Evolutionary conservation across 768 basidiomycete genomes (phyloP).

Genomic region (Suillus decipiens): DNA sequence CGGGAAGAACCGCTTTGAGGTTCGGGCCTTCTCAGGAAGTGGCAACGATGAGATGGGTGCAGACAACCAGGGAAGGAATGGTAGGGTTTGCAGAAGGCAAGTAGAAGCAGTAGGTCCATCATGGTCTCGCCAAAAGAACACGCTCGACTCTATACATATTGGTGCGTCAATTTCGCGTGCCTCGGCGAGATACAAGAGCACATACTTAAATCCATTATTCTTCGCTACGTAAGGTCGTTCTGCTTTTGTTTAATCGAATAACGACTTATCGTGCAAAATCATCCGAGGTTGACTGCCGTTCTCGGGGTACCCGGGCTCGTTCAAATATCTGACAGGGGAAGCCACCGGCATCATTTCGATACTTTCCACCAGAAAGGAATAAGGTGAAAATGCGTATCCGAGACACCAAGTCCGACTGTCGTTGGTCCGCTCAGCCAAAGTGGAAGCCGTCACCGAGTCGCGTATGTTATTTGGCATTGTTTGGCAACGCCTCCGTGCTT

Average conservation of each 20-base stretch:
- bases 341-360: conserved; percentile 36
- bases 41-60: conserved; percentile 72
- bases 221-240: conserved; percentile 83
- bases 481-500: conserved; percentile 6
- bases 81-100: conserved; percentile 40
- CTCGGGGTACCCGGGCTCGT: conserved; percentile 56
- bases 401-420: background rate
- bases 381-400: background rate
- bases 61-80: conserved; percentile 90
- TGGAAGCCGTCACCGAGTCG: background rate
- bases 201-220: conserved; percentile 83
- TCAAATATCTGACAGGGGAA: conserved; percentile 65
- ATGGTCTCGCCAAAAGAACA: conserved; percentile 42
- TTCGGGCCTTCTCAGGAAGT: conserved; percentile 61
- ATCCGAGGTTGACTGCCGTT: conserved; percentile 49
- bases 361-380: background rate
- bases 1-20: conserved; percentile 62
- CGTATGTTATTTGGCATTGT: conserved; percentile 4
- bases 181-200: conserved; percentile 82
- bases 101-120: conserved; percentile 3
- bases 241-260: conserved; percentile 68
- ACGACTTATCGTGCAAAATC: conserved; percentile 64
- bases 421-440: background rate
- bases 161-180: conserved; percentile 82
- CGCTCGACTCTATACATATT: conserved; percentile 87